phyloP scores from a whole-genome alignment of 768 basidiomycete genomes.

The Coprinopsis cinerea region DNA sequence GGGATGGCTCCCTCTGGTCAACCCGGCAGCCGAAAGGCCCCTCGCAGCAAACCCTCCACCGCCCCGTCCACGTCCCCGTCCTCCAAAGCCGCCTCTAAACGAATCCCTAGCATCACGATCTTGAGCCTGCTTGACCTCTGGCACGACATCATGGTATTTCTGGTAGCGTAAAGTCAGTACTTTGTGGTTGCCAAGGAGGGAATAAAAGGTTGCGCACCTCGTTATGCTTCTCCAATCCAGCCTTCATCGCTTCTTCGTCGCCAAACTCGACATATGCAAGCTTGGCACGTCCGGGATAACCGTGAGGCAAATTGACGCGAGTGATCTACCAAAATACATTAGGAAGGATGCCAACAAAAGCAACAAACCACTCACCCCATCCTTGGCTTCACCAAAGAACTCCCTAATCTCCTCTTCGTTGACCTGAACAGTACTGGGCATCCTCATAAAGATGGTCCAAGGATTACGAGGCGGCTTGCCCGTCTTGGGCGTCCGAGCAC shows the following conservation, averaged over 20 bases:
- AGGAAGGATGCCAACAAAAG: constrained; percentile 5
- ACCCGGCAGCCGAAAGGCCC: constrained; percentile 64
- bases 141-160: constrained; percentile 63
- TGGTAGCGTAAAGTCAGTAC: constrained; percentile 22
- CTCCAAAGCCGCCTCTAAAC: constrained; percentile 29
- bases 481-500: constrained; percentile 67
- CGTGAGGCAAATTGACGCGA: constrained; percentile 53
- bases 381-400: constrained; percentile 69
- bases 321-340: constrained; percentile 45
- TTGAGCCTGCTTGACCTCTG: constrained; percentile 70
- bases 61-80: constrained; percentile 43
- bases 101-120: constrained; percentile 42
- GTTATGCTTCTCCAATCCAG: constrained; percentile 66
- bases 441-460: constrained; percentile 82
- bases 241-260: constrained; percentile 81
- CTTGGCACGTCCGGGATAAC: constrained; percentile 43
- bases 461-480: constrained; percentile 62
- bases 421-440: constrained; percentile 38
- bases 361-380: constrained; percentile 45
- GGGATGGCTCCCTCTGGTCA: constrained; percentile 38
- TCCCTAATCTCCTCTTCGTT: constrained; percentile 65
- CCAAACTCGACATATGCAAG: constrained; percentile 88
- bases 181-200: constrained; percentile 3
- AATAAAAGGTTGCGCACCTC: constrained; percentile 43
- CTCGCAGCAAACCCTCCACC: constrained; percentile 58